Evolutionary conservation across 352 stramenopile genomes (phyloP), one percentile per base, ranked within the genome.

Genomic region (Phytophthora fragariae): DNA sequence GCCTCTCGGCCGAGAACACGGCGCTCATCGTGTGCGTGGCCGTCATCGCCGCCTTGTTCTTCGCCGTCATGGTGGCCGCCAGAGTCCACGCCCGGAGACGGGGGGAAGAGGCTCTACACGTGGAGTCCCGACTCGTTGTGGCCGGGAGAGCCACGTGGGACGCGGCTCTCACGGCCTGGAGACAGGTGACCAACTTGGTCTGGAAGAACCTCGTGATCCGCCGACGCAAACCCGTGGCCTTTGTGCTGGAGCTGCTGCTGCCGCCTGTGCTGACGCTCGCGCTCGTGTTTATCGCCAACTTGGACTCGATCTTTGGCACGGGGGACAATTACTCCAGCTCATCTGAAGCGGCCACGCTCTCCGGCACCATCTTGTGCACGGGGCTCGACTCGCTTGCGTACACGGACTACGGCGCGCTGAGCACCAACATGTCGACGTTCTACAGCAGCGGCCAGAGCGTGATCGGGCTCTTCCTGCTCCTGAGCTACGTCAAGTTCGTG

Each of bases 201-300:
- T 92, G 86, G 85, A 94, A 94, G 61, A 94, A 94, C 52, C 33
- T 92, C 5, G 21, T 86, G 7, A 82, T 92, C 53, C 72, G 83
- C 24, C 68, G 81, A 33, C 65, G 75, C 1, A 81, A 83, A 47
- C 83, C 83, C 7, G 46, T 92, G n/a, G 62, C 75, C 5, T 76
- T 91, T n/a, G 31, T 86, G 56, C 68, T 94, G n/a, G 86, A 94
- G 57, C 64, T 86, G 4, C 70, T 92, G 3, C 49, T 94, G 27
- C 86, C 86, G 1, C 57, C 92, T 10, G 4, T 92, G 1, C 66
- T 92, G 15, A 82, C 78, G 2, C 75, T 75, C 6, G 83, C 70
- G 9, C 70, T 93, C 9, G 77, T 91, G 27, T 81, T 93, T 52
- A 80, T 93, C 49, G 83, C 80, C 39, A 92, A 91, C 47, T 52